Conservation (phyloP, 805 yeast species). For the Ogataea wickerhamii region DNA sequence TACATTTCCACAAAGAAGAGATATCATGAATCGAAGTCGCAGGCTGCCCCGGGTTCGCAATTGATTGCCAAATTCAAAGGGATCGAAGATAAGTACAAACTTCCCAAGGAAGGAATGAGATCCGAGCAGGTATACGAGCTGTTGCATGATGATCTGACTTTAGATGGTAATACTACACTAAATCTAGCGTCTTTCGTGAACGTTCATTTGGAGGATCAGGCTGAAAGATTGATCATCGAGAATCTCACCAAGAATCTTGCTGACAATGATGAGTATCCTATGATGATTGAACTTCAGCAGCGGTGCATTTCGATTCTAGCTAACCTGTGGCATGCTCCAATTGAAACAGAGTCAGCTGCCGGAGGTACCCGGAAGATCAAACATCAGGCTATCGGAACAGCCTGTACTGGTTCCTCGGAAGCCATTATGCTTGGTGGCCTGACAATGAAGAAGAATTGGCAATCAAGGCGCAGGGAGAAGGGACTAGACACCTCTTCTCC, state of each 20-base stretch:
- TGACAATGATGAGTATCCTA: constrained; percentile 91
- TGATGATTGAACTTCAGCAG: constrained; percentile 70
- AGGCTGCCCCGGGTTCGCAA: constrained; percentile 11
- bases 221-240: constrained; percentile 54
- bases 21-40: constrained; percentile 10
- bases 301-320: constrained; percentile 80
- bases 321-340: constrained; percentile 76
- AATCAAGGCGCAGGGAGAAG: constrained; percentile 52
- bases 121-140: constrained; percentile 54
- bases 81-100: constrained; percentile 47
- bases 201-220: constrained; percentile 57
- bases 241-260: constrained; percentile 86
- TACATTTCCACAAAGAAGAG: constrained; percentile 20
- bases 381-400: constrained; percentile 66
- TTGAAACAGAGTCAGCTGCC: constrained; percentile 18
- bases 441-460: constrained; percentile 91
- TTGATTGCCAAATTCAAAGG: constrained; percentile 34
- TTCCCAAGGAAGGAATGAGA: constrained; percentile 56
- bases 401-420: constrained; percentile 92
- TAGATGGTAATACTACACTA: constrained; percentile 82
- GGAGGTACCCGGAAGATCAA: constrained; percentile 2
- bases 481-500: constrained; percentile 66
- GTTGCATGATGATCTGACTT: constrained; percentile 66
- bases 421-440: constrained; percentile 93
- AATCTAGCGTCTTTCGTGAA: constrained; percentile 89